Conservation (phyloP, 2,329 filamentous ascomycete species). For the Corniculantispora saksenae region DNA sequence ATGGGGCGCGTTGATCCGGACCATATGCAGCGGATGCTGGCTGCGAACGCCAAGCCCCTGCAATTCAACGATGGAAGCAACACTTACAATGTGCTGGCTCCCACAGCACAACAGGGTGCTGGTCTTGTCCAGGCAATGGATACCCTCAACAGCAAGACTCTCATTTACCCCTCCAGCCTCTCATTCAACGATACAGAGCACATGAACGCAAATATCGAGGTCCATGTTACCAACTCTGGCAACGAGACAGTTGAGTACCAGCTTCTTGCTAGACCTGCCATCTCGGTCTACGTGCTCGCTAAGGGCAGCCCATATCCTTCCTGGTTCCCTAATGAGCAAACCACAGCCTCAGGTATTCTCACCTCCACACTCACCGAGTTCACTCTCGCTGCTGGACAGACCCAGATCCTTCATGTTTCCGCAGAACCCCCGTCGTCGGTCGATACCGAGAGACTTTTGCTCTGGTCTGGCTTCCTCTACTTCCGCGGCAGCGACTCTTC, state of each 20-base stretch:
- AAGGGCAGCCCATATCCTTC: slow-evolving; percentile 37
- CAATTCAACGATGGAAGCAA: slow-evolving; percentile 46
- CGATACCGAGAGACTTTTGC: slow-evolving; percentile 35
- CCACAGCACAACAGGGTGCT: slow-evolving; percentile 58
- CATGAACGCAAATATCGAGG: slow-evolving; percentile 49
- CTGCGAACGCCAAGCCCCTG: slow-evolving; percentile 50
- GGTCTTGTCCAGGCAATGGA: slow-evolving; percentile 57
- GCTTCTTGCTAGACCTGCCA: slow-evolving; percentile 50
- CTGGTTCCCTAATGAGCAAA: slow-evolving; percentile 47
- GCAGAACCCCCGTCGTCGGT: slow-evolving; percentile 46
- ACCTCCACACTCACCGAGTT: slow-evolving; percentile 44
- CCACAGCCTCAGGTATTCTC: slow-evolving; percentile 42
- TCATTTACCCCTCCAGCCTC: slow-evolving; percentile 51
- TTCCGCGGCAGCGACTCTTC: slow-evolving; percentile 38
- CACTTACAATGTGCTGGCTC: slow-evolving; percentile 45
- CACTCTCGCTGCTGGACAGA: slow-evolving; percentile 43
- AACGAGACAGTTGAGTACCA: slow-evolving; percentile 50
- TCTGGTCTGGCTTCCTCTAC: slow-evolving; percentile 46
- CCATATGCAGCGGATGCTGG: slow-evolving; percentile 51
- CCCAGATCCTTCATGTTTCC: slow-evolving; percentile 48
- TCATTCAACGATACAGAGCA: slow-evolving; percentile 61
- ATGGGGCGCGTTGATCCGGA: slow-evolving; percentile 53
- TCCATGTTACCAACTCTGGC: slow-evolving; percentile 58
- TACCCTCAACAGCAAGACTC: slow-evolving; percentile 48
- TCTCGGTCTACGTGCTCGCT: slow-evolving; percentile 53